Evolutionary conservation across 768 basidiomycete species (phyloP), one percentile per base, ranked within the genome.

Genomic region (Lactifluus hygrophoroides): DNA sequence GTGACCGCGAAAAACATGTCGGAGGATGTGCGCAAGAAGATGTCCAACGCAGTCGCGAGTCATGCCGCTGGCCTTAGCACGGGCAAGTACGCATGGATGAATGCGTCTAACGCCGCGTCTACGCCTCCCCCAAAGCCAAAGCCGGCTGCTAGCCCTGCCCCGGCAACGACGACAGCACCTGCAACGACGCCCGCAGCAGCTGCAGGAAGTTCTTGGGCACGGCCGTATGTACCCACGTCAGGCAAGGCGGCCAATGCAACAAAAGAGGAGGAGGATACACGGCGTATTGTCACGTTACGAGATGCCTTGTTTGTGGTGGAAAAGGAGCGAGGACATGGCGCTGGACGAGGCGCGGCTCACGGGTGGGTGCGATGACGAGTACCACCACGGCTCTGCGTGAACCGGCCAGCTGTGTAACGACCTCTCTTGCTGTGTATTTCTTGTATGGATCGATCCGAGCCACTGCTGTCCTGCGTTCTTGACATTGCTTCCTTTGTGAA

Each of bases 61-160:
- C 90, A 90, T 68, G 90, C 90, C 5, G 89, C 90, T n/a, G 92
- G 92, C 0, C 68, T 90, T 21, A 82, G 84, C 1, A 71, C 70
- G 51, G 84, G 86, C 21, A 86, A 85, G 70, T 94, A 93, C 66
- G 78, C 88, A 16, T 94, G 92, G 92, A 90, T 94, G 89, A 90
- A 75, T 16, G 80, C 86, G 5, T 80, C 82, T 2, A 80, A 76
- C 59, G 72, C 77, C 2, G 69, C 78, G 19, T 64, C 78, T 0
- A 50, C 77, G 1, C 69, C 76, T 11, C 64, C 74, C 7, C 68
- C 72, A 40, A 69, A 66, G 55, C 58, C 70, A 34, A 71, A 71
- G 30, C 58, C 70, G 0, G 64, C 66, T 6, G 60, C 70, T 10
- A 40, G 65, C 21, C 55, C 72, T 60, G 27, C 64, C 6, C 61